A percentile compares a stretch with the other conserved stretches of the same genome.
phyloP scores from a whole-genome alignment of 2,329 filamentous ascomycete species.

The Apiospora hydei region DNA sequence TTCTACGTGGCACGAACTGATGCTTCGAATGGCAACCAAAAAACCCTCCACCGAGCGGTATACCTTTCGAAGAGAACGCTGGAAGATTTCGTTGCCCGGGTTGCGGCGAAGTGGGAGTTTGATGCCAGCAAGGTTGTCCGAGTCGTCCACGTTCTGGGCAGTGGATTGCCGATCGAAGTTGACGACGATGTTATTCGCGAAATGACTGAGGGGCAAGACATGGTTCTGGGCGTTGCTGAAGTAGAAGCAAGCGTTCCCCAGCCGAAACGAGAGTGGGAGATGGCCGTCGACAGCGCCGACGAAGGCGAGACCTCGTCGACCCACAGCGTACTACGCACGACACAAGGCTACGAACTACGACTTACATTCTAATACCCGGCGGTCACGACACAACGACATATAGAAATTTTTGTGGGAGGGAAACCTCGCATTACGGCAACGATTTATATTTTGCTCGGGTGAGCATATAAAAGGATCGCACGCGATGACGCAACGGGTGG shows the following conservation, averaged over 20 bases:
- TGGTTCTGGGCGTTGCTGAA: conserved; percentile 74
- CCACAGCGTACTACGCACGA: conserved; percentile 41
- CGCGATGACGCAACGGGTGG: conserved; percentile 23
- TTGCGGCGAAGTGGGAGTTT: conserved; percentile 82
- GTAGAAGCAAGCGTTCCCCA: conserved; percentile 45
- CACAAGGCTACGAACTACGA: conserved; percentile 52
- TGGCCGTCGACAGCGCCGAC: conserved; percentile 60
- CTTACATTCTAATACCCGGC: conserved; percentile 49
- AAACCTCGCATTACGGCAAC: conserved; percentile 15
- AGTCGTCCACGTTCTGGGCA: conserved; percentile 74
- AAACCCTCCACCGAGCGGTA: conserved; percentile 80
- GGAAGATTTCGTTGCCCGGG: conserved; percentile 73
- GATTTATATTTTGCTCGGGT: conserved; percentile 4
- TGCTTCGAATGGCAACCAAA: conserved; percentile 55
- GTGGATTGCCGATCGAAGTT: conserved; percentile 82
- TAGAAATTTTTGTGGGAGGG: conserved; percentile 14
- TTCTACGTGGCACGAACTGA: conserved; percentile 77
- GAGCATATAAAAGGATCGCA: not conserved
- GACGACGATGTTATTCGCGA: conserved; percentile 90
- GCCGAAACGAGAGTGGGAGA: conserved; percentile 67
- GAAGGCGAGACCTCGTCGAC: conserved; percentile 46
- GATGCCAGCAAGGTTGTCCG: conserved; percentile 75
- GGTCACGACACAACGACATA: conserved; percentile 15
- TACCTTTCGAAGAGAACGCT: conserved; percentile 83
- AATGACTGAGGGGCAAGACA: conserved; percentile 89